phyloP scores from a whole-genome alignment of 1,284 basidiomycete genomes.

The Moesziomyces sp. region DNA sequence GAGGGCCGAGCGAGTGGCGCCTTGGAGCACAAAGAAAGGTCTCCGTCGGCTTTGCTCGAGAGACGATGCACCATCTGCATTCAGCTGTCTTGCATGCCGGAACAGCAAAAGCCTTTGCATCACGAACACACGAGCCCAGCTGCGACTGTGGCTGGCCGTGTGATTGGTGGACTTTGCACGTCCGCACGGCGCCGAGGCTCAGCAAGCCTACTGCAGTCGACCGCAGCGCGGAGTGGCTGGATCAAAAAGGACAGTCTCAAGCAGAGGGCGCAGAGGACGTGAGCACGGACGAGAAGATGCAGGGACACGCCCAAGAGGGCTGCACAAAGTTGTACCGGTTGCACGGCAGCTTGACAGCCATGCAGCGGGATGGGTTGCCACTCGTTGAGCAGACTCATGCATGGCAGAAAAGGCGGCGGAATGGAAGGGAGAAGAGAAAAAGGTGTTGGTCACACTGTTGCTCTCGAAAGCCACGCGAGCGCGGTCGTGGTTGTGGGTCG shows the following conservation, averaged over 20 bases:
- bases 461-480: constrained; percentile 4
- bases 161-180: too few species aligned
- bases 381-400: background rate
- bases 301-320: background rate
- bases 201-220: too few species aligned
- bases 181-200: too few species aligned
- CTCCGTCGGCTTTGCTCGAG: too few species aligned
- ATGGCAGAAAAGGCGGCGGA: background rate
- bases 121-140: too few species aligned
- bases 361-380: background rate
- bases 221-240: too few species aligned
- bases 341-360: background rate
- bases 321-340: background rate
- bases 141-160: too few species aligned
- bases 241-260: too few species aligned
- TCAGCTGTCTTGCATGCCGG: too few species aligned
- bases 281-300: background rate
- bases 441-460: constrained; percentile 37
- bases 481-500: background rate
- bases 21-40: too few species aligned
- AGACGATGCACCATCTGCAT: too few species aligned
- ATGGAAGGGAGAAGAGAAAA: background rate
- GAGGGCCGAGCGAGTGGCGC: background rate
- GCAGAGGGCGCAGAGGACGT: background rate
- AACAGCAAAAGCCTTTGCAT: too few species aligned